A percentile compares a stretch with the other conserved stretches of the same genome.
Evolutionary conservation across 441 rosid genomes (phyloP).

Genomic region (Bocquillonia castaneifolia): DNA sequence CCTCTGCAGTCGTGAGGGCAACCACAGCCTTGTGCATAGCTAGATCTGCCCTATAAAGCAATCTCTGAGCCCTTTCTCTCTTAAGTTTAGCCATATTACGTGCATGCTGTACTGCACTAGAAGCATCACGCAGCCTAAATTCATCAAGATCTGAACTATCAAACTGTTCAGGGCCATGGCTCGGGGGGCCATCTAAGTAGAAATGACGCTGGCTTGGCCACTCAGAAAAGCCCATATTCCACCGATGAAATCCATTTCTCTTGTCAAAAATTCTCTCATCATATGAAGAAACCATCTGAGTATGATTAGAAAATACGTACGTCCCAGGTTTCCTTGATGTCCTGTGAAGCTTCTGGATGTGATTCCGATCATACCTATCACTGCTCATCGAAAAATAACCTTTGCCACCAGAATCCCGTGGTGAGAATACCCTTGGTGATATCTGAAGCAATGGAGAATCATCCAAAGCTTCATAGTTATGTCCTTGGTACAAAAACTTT

Average conservation of each 20-base stretch:
- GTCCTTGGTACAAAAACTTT: conserved; percentile 43
- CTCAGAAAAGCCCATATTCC: conserved; percentile 49
- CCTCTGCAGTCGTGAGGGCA: conserved; percentile 84
- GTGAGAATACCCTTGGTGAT: conserved; percentile 57
- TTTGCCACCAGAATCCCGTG: conserved; percentile 36
- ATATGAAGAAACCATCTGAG: conserved; percentile 28
- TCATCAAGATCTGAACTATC: conserved; percentile 57
- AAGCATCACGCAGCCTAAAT: conserved; percentile 57
- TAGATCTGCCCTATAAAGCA: conserved; percentile 74
- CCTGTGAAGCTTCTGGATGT: conserved; percentile 44
- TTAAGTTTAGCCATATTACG: conserved; percentile 62
- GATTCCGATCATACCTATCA: conserved; percentile 48
- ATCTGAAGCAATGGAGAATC: conserved; percentile 48
- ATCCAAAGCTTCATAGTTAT: conserved; percentile 49
- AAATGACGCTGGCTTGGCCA: conserved; percentile 40
- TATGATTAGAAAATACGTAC: conserved; percentile 29
- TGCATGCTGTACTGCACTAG: conserved; percentile 68
- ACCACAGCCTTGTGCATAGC: conserved; percentile 86
- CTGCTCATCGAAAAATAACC: conserved; percentile 40
- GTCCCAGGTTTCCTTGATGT: conserved; percentile 42
- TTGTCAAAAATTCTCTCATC: conserved; percentile 38
- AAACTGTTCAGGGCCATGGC: conserved; percentile 36
- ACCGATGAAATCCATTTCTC: conserved; percentile 40
- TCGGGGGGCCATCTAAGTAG: conserved; percentile 35
- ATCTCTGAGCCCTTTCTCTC: conserved; percentile 72